Evolutionary conservation across 148 eudicot genomes (phyloP).

Genomic region (Spergularia marina): DNA sequence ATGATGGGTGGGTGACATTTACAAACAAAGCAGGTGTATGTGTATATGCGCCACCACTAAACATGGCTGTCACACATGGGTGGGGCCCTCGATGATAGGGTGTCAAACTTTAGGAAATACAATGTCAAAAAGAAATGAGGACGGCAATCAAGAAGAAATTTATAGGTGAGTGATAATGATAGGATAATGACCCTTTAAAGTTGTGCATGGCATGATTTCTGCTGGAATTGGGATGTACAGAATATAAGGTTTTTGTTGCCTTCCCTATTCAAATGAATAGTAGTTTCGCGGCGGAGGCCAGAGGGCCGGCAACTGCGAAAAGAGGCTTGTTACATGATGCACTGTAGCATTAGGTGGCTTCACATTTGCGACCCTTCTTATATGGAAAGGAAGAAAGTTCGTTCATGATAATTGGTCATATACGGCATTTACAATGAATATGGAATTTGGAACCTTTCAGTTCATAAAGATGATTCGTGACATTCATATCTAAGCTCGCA

Average conservation of each 20-base stretch:
- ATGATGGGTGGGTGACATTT: background rate
- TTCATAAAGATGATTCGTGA: too few relatives aligned
- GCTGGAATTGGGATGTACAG: constrained; percentile 16
- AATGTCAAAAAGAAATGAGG: constrained; percentile 1
- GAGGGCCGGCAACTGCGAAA: too few relatives aligned
- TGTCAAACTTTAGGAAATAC: background rate
- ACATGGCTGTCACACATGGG: constrained; percentile 9
- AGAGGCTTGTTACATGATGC: too few relatives aligned
- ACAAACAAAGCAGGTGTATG: background rate
- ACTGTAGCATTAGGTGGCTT: too few relatives aligned
- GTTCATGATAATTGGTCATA: too few relatives aligned
- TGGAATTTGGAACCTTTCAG: too few relatives aligned
- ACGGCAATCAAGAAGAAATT: background rate
- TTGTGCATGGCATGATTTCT: background rate
- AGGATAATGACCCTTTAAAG: background rate
- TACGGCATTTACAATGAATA: too few relatives aligned
- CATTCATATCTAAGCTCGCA: too few relatives aligned
- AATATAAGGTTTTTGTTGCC: background rate
- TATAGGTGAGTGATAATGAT: too few relatives aligned
- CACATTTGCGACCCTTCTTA: too few relatives aligned
- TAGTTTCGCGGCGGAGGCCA: too few relatives aligned
- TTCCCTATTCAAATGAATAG: background rate
- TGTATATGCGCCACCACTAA: constrained; percentile 11
- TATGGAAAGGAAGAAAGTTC: too few relatives aligned
- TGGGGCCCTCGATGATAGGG: constrained; percentile 3